Percentiles rank a stretch among this genome's conserved stretches.
Evolutionary conservation across 2,329 filamentous ascomycete species (phyloP).

Genomic region (Ascocoryne sarcoides): DNA sequence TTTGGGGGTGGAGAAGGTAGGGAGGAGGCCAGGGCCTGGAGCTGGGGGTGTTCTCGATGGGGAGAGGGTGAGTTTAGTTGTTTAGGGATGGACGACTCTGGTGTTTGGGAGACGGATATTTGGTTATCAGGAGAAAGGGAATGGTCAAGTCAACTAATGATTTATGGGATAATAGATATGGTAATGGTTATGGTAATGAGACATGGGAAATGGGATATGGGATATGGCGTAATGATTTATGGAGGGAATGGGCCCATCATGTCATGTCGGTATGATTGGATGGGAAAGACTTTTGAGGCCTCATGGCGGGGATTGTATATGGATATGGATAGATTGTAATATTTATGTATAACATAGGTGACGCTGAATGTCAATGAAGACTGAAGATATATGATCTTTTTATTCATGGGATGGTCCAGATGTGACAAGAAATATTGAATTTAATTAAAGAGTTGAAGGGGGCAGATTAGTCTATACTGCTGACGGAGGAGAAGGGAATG

Average conservation of each 20-base stretch:
- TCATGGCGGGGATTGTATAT: background rate
- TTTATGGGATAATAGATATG: background rate
- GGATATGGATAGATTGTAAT: background rate
- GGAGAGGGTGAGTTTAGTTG: background rate
- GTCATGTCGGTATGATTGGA: background rate
- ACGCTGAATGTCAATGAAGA: no score
- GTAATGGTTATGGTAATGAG: background rate
- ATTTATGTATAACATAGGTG: no score
- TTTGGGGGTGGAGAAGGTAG: conserved; percentile 25
- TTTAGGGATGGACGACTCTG: background rate
- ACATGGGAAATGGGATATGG: background rate
- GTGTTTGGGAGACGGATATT: background rate
- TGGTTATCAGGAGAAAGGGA: background rate
- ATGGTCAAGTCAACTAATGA: background rate
- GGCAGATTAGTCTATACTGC: no score
- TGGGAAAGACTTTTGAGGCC: background rate
- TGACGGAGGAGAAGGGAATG: no score
- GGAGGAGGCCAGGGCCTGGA: conserved; percentile 9
- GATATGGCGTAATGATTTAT: background rate
- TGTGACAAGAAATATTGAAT: no score
- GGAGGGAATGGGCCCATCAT: no score
- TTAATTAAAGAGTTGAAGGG: no score
- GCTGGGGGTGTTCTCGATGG: background rate
- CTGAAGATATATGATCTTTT: no score
- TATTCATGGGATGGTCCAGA: no score